Evolutionary conservation across 106 monocot genomes (phyloP), one percentile per base, ranked within the genome.

Genomic region (Dendrobium officinale): DNA sequence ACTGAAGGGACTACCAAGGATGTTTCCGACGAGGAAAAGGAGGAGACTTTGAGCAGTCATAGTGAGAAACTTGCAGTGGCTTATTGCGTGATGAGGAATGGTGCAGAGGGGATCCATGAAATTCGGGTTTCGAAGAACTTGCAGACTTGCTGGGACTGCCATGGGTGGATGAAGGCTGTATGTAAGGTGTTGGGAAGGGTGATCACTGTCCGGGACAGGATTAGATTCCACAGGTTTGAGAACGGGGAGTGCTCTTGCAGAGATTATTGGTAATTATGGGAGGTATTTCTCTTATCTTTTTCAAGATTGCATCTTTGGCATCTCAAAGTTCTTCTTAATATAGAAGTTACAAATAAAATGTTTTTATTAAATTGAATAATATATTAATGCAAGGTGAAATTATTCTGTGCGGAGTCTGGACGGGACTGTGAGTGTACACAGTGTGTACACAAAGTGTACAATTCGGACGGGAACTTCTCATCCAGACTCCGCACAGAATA

Each of bases 21-120:
- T 68, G 88, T 91, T 5, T 84, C 73, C 0, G 89, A 91, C 73
- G 94, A 94, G 82, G 89, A 94, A 55, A 88, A 86, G 59, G 89
- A 94, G 77, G 89, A 81, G 49, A 94, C 81, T 67, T 77, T 94
- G 77, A 79, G 44, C 16, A 81, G 79, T 51, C 94, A 94, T 31
- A 94, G 94, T 56, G 94, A 91, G 85, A 91, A 88, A 82, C 72
- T 94, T 0, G 94, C 94, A 0, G 84, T 91, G n/a, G 84, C 94
- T 24, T 91, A 83, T 72, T 43, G 78, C 37, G 75, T 91, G 40
- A 75, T 88, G 10, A 94, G 29, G 9, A 74, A 74, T 29, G 43
- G 74, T 4, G 42, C n/a, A 44, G 20, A 74, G 17, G 81, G 49
- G 8, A 79, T 56, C 24, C 89, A 88, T 29, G 91, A 91, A 49